phyloP scores from a whole-genome alignment of 2,329 filamentous ascomycete genomes.

The Aspergillus sp. region DNA sequence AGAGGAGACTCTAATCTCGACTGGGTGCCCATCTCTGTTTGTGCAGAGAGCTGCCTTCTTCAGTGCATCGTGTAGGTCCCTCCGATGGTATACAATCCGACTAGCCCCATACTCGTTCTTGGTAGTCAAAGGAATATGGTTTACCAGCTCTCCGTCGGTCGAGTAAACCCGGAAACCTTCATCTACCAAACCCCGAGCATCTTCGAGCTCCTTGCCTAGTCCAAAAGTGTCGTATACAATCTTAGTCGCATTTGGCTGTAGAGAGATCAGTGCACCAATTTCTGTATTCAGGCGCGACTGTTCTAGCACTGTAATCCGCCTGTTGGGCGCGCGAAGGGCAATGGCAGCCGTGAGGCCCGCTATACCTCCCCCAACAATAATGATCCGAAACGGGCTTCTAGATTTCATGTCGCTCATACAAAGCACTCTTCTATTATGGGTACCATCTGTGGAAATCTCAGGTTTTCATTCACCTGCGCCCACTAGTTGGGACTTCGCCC shows the following conservation, averaged over 20 bases:
- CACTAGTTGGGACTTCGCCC: neutral
- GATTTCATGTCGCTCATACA: neutral
- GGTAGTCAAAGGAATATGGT: slow-evolving; percentile 16
- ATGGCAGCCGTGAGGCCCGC: slow-evolving; percentile 36
- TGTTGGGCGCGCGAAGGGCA: slow-evolving; percentile 23
- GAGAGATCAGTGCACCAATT: slow-evolving; percentile 51
- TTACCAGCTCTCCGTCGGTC: slow-evolving; percentile 20
- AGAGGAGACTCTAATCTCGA: neutral
- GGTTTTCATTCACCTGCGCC: neutral
- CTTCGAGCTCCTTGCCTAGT: neutral
- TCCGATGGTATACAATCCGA: slow-evolving; percentile 23
- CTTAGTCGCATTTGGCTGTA: slow-evolving; percentile 38
- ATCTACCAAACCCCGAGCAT: slow-evolving; percentile 18
- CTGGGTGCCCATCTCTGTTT: neutral
- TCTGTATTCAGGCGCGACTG: slow-evolving; percentile 32
- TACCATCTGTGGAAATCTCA: neutral
- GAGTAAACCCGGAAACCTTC: slow-evolving; percentile 26
- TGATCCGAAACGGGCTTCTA: slow-evolving; percentile 38
- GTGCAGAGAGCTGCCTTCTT: slow-evolving; percentile 9
- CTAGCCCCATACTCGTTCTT: slow-evolving; percentile 20
- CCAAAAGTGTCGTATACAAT: slow-evolving; percentile 6
- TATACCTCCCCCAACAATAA: slow-evolving; percentile 51
- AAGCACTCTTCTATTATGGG: too few species aligned
- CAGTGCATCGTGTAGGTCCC: slow-evolving; percentile 24
- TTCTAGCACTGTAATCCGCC: slow-evolving; percentile 24